Evolutionary conservation across 179 eudicot genomes (phyloP).

Genomic region (Camellia oleifera): DNA sequence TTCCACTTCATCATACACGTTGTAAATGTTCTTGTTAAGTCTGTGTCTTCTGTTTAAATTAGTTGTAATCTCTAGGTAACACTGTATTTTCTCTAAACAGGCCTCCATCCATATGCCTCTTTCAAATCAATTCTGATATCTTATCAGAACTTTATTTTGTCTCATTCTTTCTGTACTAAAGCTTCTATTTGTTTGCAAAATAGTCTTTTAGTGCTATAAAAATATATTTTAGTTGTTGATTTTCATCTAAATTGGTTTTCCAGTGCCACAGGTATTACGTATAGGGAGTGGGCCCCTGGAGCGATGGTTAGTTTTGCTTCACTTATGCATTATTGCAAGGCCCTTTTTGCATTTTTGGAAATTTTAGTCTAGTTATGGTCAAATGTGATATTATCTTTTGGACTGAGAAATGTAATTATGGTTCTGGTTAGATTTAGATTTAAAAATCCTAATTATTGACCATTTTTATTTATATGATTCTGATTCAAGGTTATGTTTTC

Average conservation of each 20-base stretch:
- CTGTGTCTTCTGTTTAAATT: neutral
- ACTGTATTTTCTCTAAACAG: conserved; percentile 4
- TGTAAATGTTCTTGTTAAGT: neutral
- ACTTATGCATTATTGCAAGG: neutral
- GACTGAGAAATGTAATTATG: neutral
- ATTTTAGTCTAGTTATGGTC: neutral
- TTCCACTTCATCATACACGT: neutral
- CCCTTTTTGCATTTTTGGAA: neutral
- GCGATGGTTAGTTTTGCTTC: conserved; percentile 67
- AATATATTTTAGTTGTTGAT: conserved; percentile 21
- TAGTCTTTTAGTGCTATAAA: neutral
- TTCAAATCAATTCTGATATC: neutral
- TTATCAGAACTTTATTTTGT: neutral
- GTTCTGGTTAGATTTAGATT: neutral
- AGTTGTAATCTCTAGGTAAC: neutral
- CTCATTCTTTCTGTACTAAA: neutral
- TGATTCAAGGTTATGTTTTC: neutral
- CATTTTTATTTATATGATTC: neutral
- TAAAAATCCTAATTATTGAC: neutral
- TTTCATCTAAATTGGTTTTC: conserved; percentile 20
- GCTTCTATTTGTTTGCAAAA: neutral
- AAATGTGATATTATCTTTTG: neutral
- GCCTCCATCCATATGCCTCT: neutral
- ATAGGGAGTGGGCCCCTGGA: conserved; percentile 98
- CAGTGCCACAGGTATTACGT: conserved; percentile 89